Percentiles rank a stretch among this genome's conserved stretches.
Conservation (phyloP, 139 green algal genomes). For the Gonium pectorale region DNA sequence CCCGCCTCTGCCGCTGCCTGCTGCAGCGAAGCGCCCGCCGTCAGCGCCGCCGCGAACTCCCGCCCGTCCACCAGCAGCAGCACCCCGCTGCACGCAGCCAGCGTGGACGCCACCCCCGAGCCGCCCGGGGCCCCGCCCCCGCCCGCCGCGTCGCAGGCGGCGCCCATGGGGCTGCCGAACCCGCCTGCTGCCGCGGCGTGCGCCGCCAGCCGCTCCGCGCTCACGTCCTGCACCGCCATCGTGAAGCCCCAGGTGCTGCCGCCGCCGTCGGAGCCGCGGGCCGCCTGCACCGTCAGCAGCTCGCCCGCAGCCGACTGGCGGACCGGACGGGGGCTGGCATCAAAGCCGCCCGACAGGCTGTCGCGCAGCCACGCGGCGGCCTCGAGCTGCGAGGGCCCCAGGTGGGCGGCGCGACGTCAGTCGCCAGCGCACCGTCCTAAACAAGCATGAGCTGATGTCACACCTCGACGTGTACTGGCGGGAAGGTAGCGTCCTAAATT, state of each 20-base stretch:
- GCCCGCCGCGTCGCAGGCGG: neutral
- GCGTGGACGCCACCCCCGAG: neutral
- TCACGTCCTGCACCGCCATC: conserved; percentile 19
- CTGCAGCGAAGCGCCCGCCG: neutral
- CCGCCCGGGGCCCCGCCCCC: neutral
- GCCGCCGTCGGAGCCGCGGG: neutral
- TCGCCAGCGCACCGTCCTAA: too few relatives aligned
- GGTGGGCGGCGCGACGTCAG: too few relatives aligned
- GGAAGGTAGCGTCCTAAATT: too few relatives aligned
- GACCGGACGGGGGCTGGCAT: neutral
- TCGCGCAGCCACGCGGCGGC: conserved; percentile 31
- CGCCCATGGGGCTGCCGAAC: neutral
- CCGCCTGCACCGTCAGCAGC: neutral
- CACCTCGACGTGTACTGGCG: too few relatives aligned
- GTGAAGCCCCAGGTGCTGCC: neutral
- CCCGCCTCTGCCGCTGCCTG: conserved; percentile 8
- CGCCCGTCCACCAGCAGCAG: conserved; percentile 33
- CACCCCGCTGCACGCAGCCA: neutral
- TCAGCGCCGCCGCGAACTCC: conserved; percentile 17
- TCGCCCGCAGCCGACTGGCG: neutral
- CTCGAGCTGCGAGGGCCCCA: conserved; percentile 31
- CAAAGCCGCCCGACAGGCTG: conserved; percentile 21
- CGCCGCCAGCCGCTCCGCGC: neutral
- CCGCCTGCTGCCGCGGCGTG: neutral
- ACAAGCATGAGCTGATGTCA: too few relatives aligned